phyloP scores from a whole-genome alignment of 2,329 filamentous ascomycete species.

The Diaporthe velutina region DNA sequence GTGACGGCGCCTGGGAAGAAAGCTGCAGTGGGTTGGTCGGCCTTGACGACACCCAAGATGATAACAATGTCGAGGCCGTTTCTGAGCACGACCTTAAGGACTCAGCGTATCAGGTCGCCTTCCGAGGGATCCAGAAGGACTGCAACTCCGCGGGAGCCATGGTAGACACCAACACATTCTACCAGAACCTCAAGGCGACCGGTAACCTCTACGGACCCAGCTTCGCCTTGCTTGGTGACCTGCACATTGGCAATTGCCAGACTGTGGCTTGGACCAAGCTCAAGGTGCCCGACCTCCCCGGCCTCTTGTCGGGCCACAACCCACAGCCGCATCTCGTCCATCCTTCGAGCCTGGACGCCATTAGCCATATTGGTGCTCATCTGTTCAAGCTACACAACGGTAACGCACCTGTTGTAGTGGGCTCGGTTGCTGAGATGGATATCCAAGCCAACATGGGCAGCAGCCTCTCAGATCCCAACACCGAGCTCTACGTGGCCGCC shows the following conservation, averaged over 20 bases:
- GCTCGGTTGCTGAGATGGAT: constrained; percentile 8
- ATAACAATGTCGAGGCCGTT: neutral
- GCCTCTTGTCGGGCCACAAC: neutral
- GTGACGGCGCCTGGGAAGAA: constrained; percentile 24
- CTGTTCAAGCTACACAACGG: constrained; percentile 36
- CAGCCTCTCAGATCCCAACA: constrained; percentile 20
- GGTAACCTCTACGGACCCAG: constrained; percentile 11
- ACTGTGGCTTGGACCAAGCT: constrained; percentile 11
- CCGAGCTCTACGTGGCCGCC: constrained; percentile 37
- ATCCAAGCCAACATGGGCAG: constrained; percentile 9
- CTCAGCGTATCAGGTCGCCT: neutral
- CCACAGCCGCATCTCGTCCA: constrained; percentile 25
- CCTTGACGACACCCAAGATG: neutral
- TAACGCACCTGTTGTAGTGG: constrained; percentile 3
- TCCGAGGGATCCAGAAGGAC: constrained; percentile 12
- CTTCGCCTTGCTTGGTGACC: neutral
- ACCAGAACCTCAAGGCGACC: neutral
- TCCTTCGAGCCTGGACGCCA: constrained; percentile 10
- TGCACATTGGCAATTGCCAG: neutral
- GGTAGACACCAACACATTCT: neutral
- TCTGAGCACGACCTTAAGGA: neutral
- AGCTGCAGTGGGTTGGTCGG: constrained; percentile 20
- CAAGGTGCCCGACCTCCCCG: neutral
- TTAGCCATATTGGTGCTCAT: constrained; percentile 8
- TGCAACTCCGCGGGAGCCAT: neutral